Conservation (phyloP, 352 stramenopile species). For the Paralagenidium karlingii region DNA sequence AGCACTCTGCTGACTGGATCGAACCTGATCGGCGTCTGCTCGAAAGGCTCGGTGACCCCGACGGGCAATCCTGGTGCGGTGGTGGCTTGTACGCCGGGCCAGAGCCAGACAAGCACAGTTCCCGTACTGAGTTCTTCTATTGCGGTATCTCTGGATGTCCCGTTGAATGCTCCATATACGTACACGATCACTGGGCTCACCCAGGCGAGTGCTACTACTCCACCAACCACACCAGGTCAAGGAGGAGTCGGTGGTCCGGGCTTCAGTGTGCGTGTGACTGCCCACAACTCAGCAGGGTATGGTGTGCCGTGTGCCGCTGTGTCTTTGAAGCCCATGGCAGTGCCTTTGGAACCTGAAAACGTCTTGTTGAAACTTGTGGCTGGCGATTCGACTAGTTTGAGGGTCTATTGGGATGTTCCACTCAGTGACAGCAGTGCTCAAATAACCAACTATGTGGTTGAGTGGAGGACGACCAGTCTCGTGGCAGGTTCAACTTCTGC, state of each 20-base stretch:
- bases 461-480: slow-evolving; percentile 56
- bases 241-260: slow-evolving; percentile 21
- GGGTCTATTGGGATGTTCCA: slow-evolving; percentile 83
- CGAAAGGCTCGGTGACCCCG: slow-evolving; percentile 13
- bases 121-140: slow-evolving; percentile 17
- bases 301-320: slow-evolving; percentile 34
- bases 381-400: slow-evolving; percentile 42
- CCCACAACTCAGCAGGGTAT: slow-evolving; percentile 49
- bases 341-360: slow-evolving; percentile 54
- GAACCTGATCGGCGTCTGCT: slow-evolving; percentile 31
- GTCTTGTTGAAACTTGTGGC: slow-evolving; percentile 73
- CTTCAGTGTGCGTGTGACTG: slow-evolving; percentile 49
- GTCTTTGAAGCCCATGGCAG: slow-evolving; percentile 80
- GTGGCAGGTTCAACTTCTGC: slow-evolving; percentile 4
- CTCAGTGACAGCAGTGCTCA: slow-evolving; percentile 62
- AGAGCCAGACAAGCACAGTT: slow-evolving; percentile 24
- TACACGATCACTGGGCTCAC: slow-evolving; percentile 36
- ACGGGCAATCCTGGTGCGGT: slow-evolving; percentile 19
- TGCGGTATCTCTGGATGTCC: slow-evolving; percentile 33
- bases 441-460: slow-evolving; percentile 79
- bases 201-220: slow-evolving; percentile 15
- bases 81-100: slow-evolving; percentile 24
- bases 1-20: slow-evolving; percentile 18
- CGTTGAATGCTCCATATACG: slow-evolving; percentile 26
- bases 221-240: slow-evolving; percentile 18